Conservation (phyloP, 2,329 filamentous ascomycete species). For the Metarhizium humberi region DNA sequence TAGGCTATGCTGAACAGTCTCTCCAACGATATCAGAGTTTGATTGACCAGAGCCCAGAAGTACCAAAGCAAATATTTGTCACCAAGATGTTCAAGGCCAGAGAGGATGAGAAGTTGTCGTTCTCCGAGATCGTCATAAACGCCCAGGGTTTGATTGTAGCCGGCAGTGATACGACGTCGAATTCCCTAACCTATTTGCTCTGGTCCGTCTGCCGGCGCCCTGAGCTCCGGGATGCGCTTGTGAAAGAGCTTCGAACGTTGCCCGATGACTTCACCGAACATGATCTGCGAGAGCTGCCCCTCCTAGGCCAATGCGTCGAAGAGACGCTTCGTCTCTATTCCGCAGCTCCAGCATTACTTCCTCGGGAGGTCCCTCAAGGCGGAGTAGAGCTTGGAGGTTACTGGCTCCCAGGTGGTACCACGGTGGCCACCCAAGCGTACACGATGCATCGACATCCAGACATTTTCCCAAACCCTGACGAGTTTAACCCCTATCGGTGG, state of each 20-base stretch:
- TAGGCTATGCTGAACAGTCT: constrained; percentile 17
- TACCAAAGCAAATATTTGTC: constrained; percentile 24
- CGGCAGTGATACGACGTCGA: constrained; percentile 42
- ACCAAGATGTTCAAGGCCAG: constrained; percentile 26
- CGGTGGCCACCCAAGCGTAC: constrained; percentile 33
- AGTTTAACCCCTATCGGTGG: constrained; percentile 11
- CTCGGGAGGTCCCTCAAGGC: constrained; percentile 27
- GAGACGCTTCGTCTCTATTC: constrained; percentile 36
- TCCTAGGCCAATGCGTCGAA: constrained; percentile 32
- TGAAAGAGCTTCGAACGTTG: constrained; percentile 25
- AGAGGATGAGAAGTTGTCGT: constrained; percentile 17
- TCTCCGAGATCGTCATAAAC: constrained; percentile 27
- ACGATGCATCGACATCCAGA: constrained; percentile 34
- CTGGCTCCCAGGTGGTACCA: constrained; percentile 28
- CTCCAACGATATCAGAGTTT: constrained; percentile 17
- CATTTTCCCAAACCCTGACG: constrained; percentile 30
- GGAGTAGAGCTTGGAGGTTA: constrained; percentile 29
- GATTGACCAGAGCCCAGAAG: constrained; percentile 10
- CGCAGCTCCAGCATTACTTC: constrained; percentile 29
- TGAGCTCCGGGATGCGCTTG: constrained; percentile 19
- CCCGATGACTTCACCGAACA: constrained; percentile 15
- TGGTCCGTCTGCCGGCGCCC: constrained; percentile 27
- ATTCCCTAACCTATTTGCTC: constrained; percentile 37
- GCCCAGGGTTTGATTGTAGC: constrained; percentile 37
- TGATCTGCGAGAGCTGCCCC: constrained; percentile 20